These are phyloP conservation scores for Calocera cornea DNA, from an alignment of 768 basidiomycete species.

Conservation along the genomic window DNA sequence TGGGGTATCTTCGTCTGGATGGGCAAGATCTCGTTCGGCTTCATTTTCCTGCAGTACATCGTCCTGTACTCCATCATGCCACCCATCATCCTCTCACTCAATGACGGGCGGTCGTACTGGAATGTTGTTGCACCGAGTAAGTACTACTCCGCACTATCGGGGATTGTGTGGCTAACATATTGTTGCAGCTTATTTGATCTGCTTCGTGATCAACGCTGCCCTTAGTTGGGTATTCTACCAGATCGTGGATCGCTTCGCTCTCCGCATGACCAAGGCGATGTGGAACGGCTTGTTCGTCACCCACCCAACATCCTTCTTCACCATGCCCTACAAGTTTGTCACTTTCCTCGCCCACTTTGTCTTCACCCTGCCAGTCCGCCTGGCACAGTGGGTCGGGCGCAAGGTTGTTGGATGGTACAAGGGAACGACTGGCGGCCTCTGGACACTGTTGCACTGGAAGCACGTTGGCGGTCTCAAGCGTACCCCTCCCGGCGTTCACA, in stretches of 20 bases:
- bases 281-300: constrained; percentile 24
- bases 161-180: not conserved
- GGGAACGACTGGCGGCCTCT: constrained; percentile 5
- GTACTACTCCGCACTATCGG: not conserved
- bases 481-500: constrained; percentile 17
- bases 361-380: constrained; percentile 15
- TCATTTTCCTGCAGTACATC: constrained; percentile 25
- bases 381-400: constrained; percentile 10
- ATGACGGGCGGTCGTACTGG: constrained; percentile 17
- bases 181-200: constrained; percentile 17
- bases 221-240: constrained; percentile 18
- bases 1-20: constrained; percentile 23
- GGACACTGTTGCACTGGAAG: constrained; percentile 19
- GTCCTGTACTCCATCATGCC: constrained; percentile 22
- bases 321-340: constrained; percentile 17
- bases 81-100: constrained; percentile 19
- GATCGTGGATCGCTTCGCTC: constrained; percentile 21
- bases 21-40: constrained; percentile 23
- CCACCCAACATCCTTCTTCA: constrained; percentile 18
- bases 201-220: constrained; percentile 20
- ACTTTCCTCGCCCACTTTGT: constrained; percentile 13
- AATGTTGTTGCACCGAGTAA: constrained; percentile 16
- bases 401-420: constrained; percentile 4
- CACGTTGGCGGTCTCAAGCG: constrained; percentile 13
- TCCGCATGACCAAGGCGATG: constrained; percentile 23